A percentile compares a stretch with the other conserved stretches of the same genome.
Evolutionary conservation across 139 green algal genomes (phyloP).

Genomic region (Chlorella sorokiniana): DNA sequence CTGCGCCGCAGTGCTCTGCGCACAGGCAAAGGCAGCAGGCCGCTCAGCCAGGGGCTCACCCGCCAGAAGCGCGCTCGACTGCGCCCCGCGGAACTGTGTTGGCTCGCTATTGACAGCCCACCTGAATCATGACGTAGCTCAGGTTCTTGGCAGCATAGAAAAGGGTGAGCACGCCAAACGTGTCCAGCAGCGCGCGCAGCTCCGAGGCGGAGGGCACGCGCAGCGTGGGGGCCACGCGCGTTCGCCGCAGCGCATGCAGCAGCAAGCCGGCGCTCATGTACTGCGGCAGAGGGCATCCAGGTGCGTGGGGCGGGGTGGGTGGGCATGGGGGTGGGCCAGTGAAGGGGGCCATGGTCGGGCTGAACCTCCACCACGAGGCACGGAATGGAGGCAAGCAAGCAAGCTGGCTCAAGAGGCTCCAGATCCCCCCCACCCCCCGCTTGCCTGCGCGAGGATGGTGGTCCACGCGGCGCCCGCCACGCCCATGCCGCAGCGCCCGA

Average conservation of each 20-base stretch:
- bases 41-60: background rate
- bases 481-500: constrained; percentile 54
- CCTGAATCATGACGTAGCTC: constrained; percentile 68
- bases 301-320: background rate
- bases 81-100: too few species aligned
- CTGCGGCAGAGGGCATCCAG: constrained; percentile 15
- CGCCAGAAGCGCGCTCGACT: too few species aligned
- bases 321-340: background rate
- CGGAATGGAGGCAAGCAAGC: background rate
- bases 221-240: constrained; percentile 11
- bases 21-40: background rate
- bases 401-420: background rate
- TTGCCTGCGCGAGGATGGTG: constrained; percentile 56
- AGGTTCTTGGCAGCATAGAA: constrained; percentile 75
- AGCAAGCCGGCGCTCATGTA: constrained; percentile 41
- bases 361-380: background rate
- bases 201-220: constrained; percentile 17
- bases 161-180: constrained; percentile 61
- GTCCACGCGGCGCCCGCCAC: constrained; percentile 71
- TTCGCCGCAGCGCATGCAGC: constrained; percentile 27
- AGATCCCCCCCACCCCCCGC: background rate
- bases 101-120: background rate
- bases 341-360: background rate
- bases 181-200: constrained; percentile 33
- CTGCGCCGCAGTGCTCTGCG: constrained; percentile 54